Percentiles rank a stretch among this genome's conserved stretches.
Conservation (phyloP, 768 basidiomycete genomes). For the Strobilomyces echinocephalus region DNA sequence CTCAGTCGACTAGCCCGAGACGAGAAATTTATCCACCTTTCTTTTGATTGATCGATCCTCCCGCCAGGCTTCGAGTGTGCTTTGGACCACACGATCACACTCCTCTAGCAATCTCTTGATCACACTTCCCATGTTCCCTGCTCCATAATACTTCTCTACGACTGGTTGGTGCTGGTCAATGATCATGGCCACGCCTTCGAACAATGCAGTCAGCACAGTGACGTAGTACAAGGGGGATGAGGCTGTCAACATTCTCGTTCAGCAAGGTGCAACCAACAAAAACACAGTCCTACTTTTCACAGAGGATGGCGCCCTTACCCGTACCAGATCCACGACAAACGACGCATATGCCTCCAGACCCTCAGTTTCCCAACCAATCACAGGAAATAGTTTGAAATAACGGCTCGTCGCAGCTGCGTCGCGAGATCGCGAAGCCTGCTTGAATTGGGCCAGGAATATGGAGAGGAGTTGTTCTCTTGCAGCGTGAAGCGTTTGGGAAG, state of each 20-base stretch:
- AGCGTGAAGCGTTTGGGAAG: slow-evolving; percentile 72
- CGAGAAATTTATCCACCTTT: slow-evolving; percentile 45
- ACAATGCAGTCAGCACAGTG: slow-evolving; percentile 81
- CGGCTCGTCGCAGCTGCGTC: slow-evolving; percentile 87
- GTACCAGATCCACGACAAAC: slow-evolving; percentile 89
- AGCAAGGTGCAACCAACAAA: slow-evolving; percentile 9
- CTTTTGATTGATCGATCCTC: slow-evolving; percentile 83
- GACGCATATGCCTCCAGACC: slow-evolving; percentile 89
- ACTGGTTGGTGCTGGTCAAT: slow-evolving; percentile 97
- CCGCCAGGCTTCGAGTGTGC: slow-evolving; percentile 79
- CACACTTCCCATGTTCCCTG: slow-evolving; percentile 79
- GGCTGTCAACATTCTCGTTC: slow-evolving; percentile 42
- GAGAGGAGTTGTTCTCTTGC: slow-evolving; percentile 71
- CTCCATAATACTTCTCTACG: slow-evolving; percentile 96
- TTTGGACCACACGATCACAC: slow-evolving; percentile 77
- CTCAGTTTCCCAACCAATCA: slow-evolving; percentile 89
- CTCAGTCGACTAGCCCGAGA: background rate
- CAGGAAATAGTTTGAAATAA: slow-evolving; percentile 96
- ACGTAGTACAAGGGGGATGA: slow-evolving; percentile 92
- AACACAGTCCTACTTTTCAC: slow-evolving; percentile 62
- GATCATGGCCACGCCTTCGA: slow-evolving; percentile 93
- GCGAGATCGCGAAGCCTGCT: slow-evolving; percentile 70
- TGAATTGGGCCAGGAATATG: slow-evolving; percentile 78
- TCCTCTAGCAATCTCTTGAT: slow-evolving; percentile 74
- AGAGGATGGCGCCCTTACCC: slow-evolving; percentile 68